Evolutionary conservation across 345 rosid genomes (phyloP).

Genomic region (Raphanus sativus): DNA sequence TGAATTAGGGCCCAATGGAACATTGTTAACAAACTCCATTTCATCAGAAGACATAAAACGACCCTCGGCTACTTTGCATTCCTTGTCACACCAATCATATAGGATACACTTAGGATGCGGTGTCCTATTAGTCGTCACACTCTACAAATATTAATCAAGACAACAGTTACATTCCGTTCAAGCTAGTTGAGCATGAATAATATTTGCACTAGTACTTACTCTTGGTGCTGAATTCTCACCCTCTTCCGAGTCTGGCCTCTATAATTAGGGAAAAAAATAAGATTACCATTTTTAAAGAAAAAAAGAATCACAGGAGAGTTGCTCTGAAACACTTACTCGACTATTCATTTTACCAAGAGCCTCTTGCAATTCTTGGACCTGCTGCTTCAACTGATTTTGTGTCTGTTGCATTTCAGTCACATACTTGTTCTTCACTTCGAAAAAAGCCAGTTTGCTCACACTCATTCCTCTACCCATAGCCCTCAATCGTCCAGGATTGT

Average conservation of each 20-base stretch:
- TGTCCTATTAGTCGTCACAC: not conserved
- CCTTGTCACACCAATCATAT: not conserved
- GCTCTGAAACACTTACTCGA: no score
- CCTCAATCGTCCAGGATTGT: not conserved
- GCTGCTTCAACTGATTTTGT: no score
- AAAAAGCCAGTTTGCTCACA: not conserved
- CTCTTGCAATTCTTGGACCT: no score
- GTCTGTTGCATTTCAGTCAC: no score
- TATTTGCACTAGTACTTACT: not conserved
- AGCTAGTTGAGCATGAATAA: not conserved
- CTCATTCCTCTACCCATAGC: constrained; percentile 3
- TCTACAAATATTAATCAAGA: not conserved
- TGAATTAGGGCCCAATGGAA: not conserved
- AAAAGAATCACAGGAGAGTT: no score
- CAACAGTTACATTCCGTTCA: not conserved
- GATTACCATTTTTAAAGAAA: no score
- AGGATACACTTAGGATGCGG: not conserved
- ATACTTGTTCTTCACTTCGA: no score
- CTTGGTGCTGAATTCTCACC: not conserved
- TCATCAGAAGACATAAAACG: not conserved
- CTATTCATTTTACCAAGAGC: no score
- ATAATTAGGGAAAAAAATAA: not conserved
- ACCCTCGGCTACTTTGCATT: not conserved
- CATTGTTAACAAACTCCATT: not conserved
- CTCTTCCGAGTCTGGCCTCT: not conserved